Evolutionary conservation across 257 asterid genomes (phyloP), one percentile per base, ranked within the genome.

Genomic region (Cinchona pubescens): DNA sequence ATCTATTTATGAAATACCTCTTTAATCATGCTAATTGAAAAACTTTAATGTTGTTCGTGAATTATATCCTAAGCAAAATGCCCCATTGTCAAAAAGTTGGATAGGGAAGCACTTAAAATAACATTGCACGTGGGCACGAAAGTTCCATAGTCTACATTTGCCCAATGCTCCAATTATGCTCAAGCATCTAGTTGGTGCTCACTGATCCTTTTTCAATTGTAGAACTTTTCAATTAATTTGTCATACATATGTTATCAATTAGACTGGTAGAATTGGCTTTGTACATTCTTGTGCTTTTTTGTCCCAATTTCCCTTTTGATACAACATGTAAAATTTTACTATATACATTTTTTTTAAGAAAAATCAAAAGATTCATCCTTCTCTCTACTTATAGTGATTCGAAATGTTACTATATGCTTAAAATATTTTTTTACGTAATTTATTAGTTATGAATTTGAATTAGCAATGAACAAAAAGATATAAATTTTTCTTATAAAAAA

Each of bases 121-220:
- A 19, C 12, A 35, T 60, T 71, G 75, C 83, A 80, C 77, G 77
- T 75, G 83, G 43, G 72, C 25, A 43, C 25, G 49, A 67, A 30
- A 29, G 21, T 27, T 12, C n/a, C 5, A 29, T 11, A 60, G 15
- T 3, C 11, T 13, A 60, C 14, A 12, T 60, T 60, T 60, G 38
- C n/a, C n/a, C n/a, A n/a, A n/a, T n/a, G n/a, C n/a, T 29, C 66
- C 66, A 60, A 30, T 60, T 60, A 38, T 61, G 35, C 19, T 67
- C 12, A 76, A 51, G 38, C 23, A 60, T 9, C 29, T 16, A 12
- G 19, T 10, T 46, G 16, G 21, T 29, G 7, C 66, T 60, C n/a
- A n/a, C n/a, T 27, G 3, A 1, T 60, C 14, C 3, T 11, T 60
- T 14, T 27, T 60, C 29, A 0, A 58, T 60, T 13, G 38, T 1